phyloP scores from a whole-genome alignment of 129 eudicot genomes.

The Artemisia tridentata region DNA sequence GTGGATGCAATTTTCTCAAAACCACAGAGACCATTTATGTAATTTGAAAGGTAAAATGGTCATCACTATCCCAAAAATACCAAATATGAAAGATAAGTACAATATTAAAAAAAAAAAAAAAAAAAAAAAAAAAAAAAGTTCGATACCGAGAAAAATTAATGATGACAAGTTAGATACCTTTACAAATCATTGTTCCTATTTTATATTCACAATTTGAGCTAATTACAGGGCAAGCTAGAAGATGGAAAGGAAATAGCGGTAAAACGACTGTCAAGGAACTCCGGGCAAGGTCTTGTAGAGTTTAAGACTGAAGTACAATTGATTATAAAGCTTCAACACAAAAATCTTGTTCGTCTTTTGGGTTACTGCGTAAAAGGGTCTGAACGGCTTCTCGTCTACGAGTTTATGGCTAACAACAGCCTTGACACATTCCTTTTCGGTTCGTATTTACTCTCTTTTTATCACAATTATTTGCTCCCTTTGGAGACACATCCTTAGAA shows the following conservation, averaged over 20 bases:
- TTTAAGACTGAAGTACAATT: conserved; percentile 49
- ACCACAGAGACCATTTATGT: too few species aligned
- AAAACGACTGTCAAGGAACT: conserved; percentile 44
- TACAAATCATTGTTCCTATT: too few species aligned
- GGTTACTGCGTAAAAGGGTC: conserved; percentile 45
- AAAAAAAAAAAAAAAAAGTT: too few species aligned
- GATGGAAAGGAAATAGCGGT: conserved; percentile 49
- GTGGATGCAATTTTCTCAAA: too few species aligned
- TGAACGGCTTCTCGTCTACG: conserved; percentile 55
- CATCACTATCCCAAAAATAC: too few species aligned
- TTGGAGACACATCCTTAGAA: neutral
- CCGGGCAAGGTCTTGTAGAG: conserved; percentile 54
- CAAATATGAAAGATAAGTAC: too few species aligned
- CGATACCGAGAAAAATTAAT: too few species aligned
- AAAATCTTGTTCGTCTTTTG: conserved; percentile 42
- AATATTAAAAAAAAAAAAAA: too few species aligned
- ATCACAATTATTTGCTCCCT: neutral
- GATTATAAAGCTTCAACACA: conserved; percentile 47
- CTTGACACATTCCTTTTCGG: conserved; percentile 48
- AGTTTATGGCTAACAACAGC: conserved; percentile 50
- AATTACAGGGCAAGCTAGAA: conserved; percentile 22
- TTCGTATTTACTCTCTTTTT: neutral
- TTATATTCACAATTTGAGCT: neutral
- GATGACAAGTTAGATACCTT: too few species aligned
- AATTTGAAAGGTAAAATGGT: too few species aligned